Evolutionary conservation across 2,329 filamentous ascomycete species (phyloP), one percentile per base, ranked within the genome.

Genomic region (Cercospora sesami): DNA sequence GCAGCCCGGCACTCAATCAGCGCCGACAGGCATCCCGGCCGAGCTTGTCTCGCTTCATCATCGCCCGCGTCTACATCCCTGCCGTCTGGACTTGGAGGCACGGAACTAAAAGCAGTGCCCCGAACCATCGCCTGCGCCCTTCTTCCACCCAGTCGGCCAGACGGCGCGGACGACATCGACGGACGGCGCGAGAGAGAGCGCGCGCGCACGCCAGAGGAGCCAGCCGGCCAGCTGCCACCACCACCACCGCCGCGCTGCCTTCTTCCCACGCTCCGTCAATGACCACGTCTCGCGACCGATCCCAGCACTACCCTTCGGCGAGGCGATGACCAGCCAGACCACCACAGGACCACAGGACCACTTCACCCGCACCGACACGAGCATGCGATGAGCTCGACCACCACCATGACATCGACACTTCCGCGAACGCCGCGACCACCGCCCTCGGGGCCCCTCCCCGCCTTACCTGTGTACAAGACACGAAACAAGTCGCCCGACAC

Each of bases 391-490:
- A 42, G 39, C 59, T 61, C 59, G 26, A 45, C 55, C 55, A 63
- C 68, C 36, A 72, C 67, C 66, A 73, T 75, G 73, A 71, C 72
- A 30, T 72, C 71, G 45, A 70, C 68, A 92, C 86, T 89, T 28
- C 82, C 85, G 64, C 86, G 83, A 74, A 82, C 84, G 60, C 78
- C 83, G 31, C 79, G 89, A 75, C 90, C 89, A 69, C 90, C 92
- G 60, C 91, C 92, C 16, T 89, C 87, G 30, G 86, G 88, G 71
- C 87, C 90, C 39, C 83, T 95, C 21, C 92, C 93, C 55, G 89
- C 91, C 51, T 82, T 96, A 58, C 92, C 93, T 30, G 83, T 91
- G 18, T 80, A 84, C 57, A 95, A 93, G 80, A 88, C 90, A 31
- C 83, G 86, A 14, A 84, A 87, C 39, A 83, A 85, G 4, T 89